phyloP scores from a whole-genome alignment of 1,139 yeast species.

The Debaryomycetaceae sp. region DNA sequence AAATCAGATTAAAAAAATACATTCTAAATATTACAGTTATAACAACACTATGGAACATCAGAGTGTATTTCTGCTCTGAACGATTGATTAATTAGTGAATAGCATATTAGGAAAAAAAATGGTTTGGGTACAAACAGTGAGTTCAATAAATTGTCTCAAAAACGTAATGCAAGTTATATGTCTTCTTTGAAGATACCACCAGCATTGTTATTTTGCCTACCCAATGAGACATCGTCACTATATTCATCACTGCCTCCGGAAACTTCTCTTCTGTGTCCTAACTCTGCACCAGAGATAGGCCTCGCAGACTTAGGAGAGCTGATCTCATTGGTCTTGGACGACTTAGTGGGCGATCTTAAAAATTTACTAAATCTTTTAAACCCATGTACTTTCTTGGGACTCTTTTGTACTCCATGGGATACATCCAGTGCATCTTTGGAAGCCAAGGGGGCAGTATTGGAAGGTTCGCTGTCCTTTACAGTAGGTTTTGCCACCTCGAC shows the following conservation, averaged over 20 bases:
- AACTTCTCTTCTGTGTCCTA: slow-evolving; percentile 6
- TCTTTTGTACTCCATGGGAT: slow-evolving; percentile 4
- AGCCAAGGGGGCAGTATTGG: background rate
- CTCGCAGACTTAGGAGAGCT: slow-evolving; percentile 4
- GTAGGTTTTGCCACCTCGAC: slow-evolving; percentile 13
- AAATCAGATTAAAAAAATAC: background rate
- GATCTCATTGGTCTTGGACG: background rate
- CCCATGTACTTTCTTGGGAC: slow-evolving; percentile 7
- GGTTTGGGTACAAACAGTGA: background rate
- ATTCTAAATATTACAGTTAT: background rate
- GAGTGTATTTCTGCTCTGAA: background rate
- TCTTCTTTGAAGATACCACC: slow-evolving; percentile 47
- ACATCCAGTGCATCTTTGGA: slow-evolving; percentile 1
- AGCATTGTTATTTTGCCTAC: slow-evolving; percentile 17
- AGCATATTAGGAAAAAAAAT: background rate
- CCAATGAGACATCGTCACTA: slow-evolving; percentile 31
- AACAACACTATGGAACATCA: background rate
- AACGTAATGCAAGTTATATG: slow-evolving; percentile 17
- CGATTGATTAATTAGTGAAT: background rate
- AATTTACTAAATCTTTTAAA: slow-evolving; percentile 8
- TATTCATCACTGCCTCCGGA: slow-evolving; percentile 18
- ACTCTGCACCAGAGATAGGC: slow-evolving; percentile 7
- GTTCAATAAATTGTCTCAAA: background rate
- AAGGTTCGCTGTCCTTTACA: slow-evolving; percentile 4
- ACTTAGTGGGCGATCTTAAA: slow-evolving; percentile 4